phyloP scores from a whole-genome alignment of 1,139 yeast species.

The Scheffersomyces cryptocercus region DNA sequence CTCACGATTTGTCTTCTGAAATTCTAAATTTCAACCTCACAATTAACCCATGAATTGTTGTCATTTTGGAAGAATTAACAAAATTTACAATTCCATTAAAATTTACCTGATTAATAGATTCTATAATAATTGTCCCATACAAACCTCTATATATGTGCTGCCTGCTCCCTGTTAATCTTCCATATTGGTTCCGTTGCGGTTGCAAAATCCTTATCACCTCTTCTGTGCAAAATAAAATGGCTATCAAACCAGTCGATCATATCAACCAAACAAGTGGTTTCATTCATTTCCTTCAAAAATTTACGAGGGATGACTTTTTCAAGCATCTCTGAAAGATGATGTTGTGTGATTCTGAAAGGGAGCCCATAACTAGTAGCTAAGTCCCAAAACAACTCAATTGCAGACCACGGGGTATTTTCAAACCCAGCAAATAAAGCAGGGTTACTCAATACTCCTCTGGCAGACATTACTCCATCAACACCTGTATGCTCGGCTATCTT shows the following conservation, averaged over 20 bases:
- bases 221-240: slow-evolving; percentile 63
- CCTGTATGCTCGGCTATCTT: slow-evolving; percentile 65
- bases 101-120: slow-evolving; percentile 1
- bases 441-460: slow-evolving; percentile 79
- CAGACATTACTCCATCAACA: slow-evolving; percentile 95
- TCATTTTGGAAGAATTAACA: too few species aligned
- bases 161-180: slow-evolving; percentile 32
- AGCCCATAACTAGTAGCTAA: slow-evolving; percentile 77
- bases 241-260: slow-evolving; percentile 82
- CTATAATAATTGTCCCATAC: neutral
- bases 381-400: slow-evolving; percentile 81
- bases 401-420: slow-evolving; percentile 82
- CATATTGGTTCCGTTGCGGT: slow-evolving; percentile 56
- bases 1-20: too few species aligned
- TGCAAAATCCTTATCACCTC: slow-evolving; percentile 71
- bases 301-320: slow-evolving; percentile 58
- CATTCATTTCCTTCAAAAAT: slow-evolving; percentile 65
- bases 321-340: slow-evolving; percentile 86
- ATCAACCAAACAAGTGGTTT: slow-evolving; percentile 55
- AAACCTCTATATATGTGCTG: slow-evolving; percentile 26
- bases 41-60: too few species aligned
- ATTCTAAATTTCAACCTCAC: too few species aligned
- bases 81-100: too few species aligned
- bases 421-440: slow-evolving; percentile 86
- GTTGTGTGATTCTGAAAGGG: slow-evolving; percentile 82